Evolutionary conservation across 2,329 filamentous ascomycete genomes (phyloP).

Genomic region (Fusarium nurragi): DNA sequence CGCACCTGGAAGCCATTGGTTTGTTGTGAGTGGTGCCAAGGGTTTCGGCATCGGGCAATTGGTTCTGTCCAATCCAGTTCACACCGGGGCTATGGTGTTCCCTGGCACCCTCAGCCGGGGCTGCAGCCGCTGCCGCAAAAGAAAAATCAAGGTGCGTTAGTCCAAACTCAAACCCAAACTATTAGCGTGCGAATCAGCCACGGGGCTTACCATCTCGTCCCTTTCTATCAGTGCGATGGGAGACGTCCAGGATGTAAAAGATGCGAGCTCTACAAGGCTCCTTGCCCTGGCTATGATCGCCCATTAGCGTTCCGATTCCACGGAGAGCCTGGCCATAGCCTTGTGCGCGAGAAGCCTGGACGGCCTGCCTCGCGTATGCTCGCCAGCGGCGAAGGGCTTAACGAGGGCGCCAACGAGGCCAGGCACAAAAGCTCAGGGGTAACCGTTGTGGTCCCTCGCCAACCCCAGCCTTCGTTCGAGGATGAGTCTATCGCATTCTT

Average conservation of each 20-base stretch:
- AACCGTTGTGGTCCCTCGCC: background rate
- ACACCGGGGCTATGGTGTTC: constrained; percentile 21
- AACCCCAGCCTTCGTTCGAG: constrained; percentile 33
- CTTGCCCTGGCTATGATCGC: constrained; percentile 33
- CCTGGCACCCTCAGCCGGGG: constrained; percentile 25
- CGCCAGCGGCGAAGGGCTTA: background rate
- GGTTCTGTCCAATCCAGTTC: background rate
- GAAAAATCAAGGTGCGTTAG: constrained; percentile 26
- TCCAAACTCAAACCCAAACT: no score
- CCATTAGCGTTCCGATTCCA: constrained; percentile 32
- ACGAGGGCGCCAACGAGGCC: background rate
- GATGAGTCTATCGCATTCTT: constrained; percentile 27
- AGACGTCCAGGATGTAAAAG: constrained; percentile 28
- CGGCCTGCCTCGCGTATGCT: background rate
- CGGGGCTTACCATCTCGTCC: background rate
- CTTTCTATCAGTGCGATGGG: constrained; percentile 20
- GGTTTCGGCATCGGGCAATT: background rate
- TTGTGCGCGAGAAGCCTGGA: constrained; percentile 4
- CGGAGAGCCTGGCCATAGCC: constrained; percentile 21
- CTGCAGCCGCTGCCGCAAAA: constrained; percentile 26
- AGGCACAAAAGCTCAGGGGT: background rate
- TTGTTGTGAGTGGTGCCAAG: background rate
- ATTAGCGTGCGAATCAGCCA: no score
- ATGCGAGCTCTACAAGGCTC: constrained; percentile 28
- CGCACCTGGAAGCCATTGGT: background rate